Percentiles rank a stretch among this genome's conserved stretches.
These are phyloP conservation scores for Fereydounia khargensis DNA, from an alignment of 1,284 basidiomycete species.

Conservation along the genomic window DNA sequence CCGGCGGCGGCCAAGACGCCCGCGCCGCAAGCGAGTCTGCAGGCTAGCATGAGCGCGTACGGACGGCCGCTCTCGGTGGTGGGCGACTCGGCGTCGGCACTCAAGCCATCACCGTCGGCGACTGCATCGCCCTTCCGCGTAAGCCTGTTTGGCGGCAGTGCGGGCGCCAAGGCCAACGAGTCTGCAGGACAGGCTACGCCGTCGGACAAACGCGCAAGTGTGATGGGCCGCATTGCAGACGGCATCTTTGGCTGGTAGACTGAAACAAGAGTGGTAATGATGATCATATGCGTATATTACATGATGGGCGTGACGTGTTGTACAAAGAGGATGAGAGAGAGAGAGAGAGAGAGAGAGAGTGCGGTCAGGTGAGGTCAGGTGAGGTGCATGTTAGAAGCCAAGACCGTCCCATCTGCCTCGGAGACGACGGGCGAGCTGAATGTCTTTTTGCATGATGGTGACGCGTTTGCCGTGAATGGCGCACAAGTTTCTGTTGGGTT, in stretches of 20 bases:
- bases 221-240: conserved; percentile 41
- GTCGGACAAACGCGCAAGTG: conserved; percentile 6
- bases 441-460: conserved; percentile 56
- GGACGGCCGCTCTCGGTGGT: conserved; percentile 31
- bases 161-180: conserved; percentile 1
- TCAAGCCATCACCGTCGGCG: conserved; percentile 17
- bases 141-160: conserved; percentile 24
- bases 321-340: background rate
- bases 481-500: conserved; percentile 46
- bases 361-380: background rate
- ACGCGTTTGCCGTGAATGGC: conserved; percentile 54
- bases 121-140: conserved; percentile 22
- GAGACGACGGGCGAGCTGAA: conserved; percentile 53
- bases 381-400: conserved; percentile 23
- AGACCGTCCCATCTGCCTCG: conserved; percentile 56
- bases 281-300: background rate
- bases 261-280: no score
- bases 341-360: background rate
- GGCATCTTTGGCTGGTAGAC: conserved; percentile 47
- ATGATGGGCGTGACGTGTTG: no score
- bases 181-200: conserved; percentile 1
- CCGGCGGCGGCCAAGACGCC: no score
- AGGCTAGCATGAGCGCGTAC: conserved; percentile 6
- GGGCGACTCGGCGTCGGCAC: conserved; percentile 19
- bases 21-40: background rate